Evolutionary conservation across 345 rosid species (phyloP).

Genomic region (Cardamine occulta): DNA sequence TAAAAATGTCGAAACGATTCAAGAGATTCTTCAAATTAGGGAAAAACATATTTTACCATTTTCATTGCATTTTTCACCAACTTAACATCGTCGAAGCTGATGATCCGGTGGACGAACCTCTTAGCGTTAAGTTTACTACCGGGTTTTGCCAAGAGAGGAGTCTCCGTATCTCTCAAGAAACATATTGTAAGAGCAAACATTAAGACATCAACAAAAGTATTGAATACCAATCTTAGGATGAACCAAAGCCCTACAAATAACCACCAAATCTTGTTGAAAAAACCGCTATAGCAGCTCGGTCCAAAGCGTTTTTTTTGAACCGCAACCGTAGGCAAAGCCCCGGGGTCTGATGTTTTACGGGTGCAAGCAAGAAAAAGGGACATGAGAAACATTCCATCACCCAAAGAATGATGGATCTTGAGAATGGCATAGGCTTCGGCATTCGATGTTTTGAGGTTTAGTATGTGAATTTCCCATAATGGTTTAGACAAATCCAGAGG

Average conservation of each 20-base stretch:
- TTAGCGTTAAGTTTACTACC: constrained; percentile 36
- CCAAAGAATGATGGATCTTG: constrained; percentile 64
- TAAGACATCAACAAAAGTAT: constrained; percentile 57
- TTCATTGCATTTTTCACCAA: constrained; percentile 43
- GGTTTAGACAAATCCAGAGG: constrained; percentile 72
- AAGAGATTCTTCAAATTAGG: neutral
- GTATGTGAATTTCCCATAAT: constrained; percentile 80
- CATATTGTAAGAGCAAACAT: constrained; percentile 49
- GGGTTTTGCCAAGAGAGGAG: constrained; percentile 54
- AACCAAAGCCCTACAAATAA: constrained; percentile 51
- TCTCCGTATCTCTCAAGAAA: constrained; percentile 57
- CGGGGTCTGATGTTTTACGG: constrained; percentile 62
- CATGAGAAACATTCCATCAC: constrained; percentile 68
- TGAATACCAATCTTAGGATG: constrained; percentile 49
- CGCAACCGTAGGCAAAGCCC: constrained; percentile 63
- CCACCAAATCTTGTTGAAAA: constrained; percentile 45
- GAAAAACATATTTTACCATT: constrained; percentile 23
- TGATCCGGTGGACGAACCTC: constrained; percentile 52
- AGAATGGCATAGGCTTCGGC: constrained; percentile 60
- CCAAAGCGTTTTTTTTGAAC: constrained; percentile 33
- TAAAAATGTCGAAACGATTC: neutral
- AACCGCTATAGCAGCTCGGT: constrained; percentile 15
- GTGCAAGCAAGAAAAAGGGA: constrained; percentile 65
- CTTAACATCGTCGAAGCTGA: constrained; percentile 68
- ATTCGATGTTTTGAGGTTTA: constrained; percentile 58